Percentiles rank a stretch among this genome's conserved stretches.
phyloP scores from a whole-genome alignment of 2,329 filamentous ascomycete genomes.

The Sphaerulina musiva region DNA sequence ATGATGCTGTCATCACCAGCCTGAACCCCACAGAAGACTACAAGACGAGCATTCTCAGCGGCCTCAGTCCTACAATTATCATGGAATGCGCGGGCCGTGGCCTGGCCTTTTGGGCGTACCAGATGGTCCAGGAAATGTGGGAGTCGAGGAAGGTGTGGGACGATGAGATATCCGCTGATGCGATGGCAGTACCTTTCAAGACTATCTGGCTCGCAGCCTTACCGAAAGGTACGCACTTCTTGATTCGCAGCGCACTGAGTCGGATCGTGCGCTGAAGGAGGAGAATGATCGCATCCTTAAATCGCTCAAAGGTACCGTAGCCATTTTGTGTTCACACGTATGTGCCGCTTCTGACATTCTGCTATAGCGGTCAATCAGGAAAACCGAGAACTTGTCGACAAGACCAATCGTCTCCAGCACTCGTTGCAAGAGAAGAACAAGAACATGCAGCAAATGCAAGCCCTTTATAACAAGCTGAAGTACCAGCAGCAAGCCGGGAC shows the following conservation, averaged over 20 bases:
- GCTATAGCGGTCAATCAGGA: constrained; percentile 11
- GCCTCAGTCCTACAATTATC: constrained; percentile 70
- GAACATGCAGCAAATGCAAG: not conserved
- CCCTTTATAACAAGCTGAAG: constrained; percentile 49
- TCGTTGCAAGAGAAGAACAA: constrained; percentile 15
- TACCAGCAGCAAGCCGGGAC: constrained; percentile 49
- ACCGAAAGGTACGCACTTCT: constrained; percentile 64
- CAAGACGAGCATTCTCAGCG: constrained; percentile 78
- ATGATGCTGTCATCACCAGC: constrained; percentile 66
- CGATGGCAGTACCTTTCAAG: constrained; percentile 61
- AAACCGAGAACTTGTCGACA: constrained; percentile 5
- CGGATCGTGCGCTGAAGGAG: constrained; percentile 68
- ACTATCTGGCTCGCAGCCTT: constrained; percentile 63
- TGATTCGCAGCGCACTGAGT: constrained; percentile 33
- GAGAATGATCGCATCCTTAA: constrained; percentile 52
- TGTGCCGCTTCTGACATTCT: not conserved
- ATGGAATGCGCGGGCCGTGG: constrained; percentile 76
- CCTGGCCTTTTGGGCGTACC: constrained; percentile 79
- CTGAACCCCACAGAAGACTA: constrained; percentile 81
- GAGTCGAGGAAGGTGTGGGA: constrained; percentile 27
- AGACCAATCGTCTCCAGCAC: constrained; percentile 6
- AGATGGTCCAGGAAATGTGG: constrained; percentile 76
- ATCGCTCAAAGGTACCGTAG: not conserved
- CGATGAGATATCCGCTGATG: constrained; percentile 16
- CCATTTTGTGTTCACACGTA: not conserved